Percentiles rank a stretch among this genome's conserved stretches.
Conservation (phyloP, 176 grass and related monocot species). For the Oryza meridionalis region DNA sequence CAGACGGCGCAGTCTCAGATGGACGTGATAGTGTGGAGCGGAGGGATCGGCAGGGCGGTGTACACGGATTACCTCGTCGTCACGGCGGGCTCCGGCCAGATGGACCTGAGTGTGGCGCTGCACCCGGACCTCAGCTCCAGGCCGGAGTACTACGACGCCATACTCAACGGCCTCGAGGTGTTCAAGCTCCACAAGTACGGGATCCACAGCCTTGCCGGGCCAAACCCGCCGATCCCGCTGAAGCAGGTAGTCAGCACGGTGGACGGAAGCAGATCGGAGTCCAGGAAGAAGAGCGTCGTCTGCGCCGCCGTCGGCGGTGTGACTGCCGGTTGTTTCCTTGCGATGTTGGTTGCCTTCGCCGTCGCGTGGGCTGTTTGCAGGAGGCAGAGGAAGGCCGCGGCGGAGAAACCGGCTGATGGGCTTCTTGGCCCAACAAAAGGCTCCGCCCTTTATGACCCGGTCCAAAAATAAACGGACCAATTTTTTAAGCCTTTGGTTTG, state of each 20-base stretch:
- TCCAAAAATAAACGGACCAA: neutral
- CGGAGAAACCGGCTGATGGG: neutral
- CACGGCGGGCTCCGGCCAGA: slow-evolving; percentile 17
- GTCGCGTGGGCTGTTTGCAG: neutral
- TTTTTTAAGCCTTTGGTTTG: neutral
- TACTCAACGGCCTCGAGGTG: slow-evolving; percentile 58
- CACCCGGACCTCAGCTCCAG: slow-evolving; percentile 19
- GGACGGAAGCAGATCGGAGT: neutral
- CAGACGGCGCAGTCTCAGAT: slow-evolving; percentile 27
- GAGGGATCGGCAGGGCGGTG: slow-evolving; percentile 21
- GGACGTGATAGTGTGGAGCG: slow-evolving; percentile 28
- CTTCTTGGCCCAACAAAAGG: neutral
- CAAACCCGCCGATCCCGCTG: neutral
- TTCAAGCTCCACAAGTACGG: slow-evolving; percentile 54
- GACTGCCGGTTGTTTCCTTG: slow-evolving; percentile 19
- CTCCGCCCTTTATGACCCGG: neutral
- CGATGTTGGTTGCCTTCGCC: neutral
- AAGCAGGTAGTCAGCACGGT: neutral
- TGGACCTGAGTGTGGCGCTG: slow-evolving; percentile 51
- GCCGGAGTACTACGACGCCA: slow-evolving; percentile 48
- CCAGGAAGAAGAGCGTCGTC: slow-evolving; percentile 6
- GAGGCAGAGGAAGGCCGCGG: neutral
- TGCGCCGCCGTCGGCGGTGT: slow-evolving; percentile 6
- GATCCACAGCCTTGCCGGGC: slow-evolving; percentile 34
- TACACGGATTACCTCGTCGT: slow-evolving; percentile 44